These are phyloP conservation scores for Vitis riparia DNA, from an alignment of 164 flowering plant species.

Conservation along the genomic window DNA sequence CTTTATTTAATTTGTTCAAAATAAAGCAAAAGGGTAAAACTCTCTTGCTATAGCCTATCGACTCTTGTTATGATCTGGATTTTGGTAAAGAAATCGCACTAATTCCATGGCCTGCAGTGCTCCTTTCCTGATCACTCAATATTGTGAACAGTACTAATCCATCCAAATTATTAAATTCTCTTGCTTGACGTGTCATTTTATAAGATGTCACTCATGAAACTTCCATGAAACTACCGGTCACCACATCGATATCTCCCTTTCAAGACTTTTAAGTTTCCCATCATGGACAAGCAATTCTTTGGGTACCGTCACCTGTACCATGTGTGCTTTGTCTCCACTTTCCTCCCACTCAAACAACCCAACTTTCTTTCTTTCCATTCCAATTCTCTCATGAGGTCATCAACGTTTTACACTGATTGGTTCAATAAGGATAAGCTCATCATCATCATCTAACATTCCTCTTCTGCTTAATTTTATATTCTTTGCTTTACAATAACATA, in stretches of 20 bases:
- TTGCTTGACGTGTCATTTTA: neutral
- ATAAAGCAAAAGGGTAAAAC: too few relatives aligned
- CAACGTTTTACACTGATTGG: constrained; percentile 25
- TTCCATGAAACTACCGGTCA: constrained; percentile 2
- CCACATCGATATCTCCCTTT: neutral
- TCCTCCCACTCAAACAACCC: constrained; percentile 21
- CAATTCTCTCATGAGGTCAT: constrained; percentile 18
- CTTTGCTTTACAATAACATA: neutral
- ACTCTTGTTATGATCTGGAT: too few relatives aligned
- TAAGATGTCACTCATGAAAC: neutral
- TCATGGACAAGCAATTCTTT: constrained; percentile 6
- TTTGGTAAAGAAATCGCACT: too few relatives aligned
- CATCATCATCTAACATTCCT: constrained; percentile 13
- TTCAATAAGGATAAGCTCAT: constrained; percentile 40
- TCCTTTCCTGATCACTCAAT: too few relatives aligned
- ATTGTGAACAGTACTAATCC: neutral
- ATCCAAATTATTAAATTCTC: neutral
- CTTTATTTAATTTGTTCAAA: too few relatives aligned
- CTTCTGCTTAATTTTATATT: constrained; percentile 1
- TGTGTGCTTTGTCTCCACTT: constrained; percentile 33
- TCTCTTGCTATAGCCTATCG: too few relatives aligned
- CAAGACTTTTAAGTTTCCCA: constrained; percentile 12
- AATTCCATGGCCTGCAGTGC: too few relatives aligned
- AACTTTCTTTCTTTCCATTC: neutral
- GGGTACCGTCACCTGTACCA: constrained; percentile 24